Evolutionary conservation across 1,139 yeast genomes (phyloP).

Genomic region (Suhomyces coccinellae): DNA sequence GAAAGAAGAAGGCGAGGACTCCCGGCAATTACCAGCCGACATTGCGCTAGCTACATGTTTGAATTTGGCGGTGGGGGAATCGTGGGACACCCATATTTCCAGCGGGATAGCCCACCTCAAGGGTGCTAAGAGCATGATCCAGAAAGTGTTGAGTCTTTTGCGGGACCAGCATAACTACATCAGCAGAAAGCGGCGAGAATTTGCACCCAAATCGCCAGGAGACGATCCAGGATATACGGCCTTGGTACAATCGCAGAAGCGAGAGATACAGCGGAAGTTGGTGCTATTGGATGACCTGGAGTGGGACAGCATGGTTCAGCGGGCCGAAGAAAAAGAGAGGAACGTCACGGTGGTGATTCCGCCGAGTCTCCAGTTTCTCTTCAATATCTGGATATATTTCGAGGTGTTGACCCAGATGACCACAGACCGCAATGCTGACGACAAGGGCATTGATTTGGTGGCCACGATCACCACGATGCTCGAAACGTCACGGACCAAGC

Average conservation of each 20-base stretch:
- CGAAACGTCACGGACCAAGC: slow-evolving; percentile 20
- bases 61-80: slow-evolving; percentile 62
- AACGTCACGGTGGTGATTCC: slow-evolving; percentile 30
- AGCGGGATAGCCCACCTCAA: slow-evolving; percentile 68
- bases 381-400: slow-evolving; percentile 65
- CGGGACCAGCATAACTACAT: slow-evolving; percentile 26
- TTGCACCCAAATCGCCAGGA: slow-evolving; percentile 14
- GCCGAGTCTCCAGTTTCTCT: slow-evolving; percentile 51
- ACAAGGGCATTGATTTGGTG: slow-evolving; percentile 44
- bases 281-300: slow-evolving; percentile 37
- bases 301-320: slow-evolving; percentile 33
- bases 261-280: slow-evolving; percentile 26
- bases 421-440: slow-evolving; percentile 48
- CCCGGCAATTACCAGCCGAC: slow-evolving; percentile 53
- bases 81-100: slow-evolving; percentile 67
- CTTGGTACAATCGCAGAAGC: slow-evolving; percentile 15
- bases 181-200: slow-evolving; percentile 16
- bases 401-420: slow-evolving; percentile 69
- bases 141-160: slow-evolving; percentile 40
- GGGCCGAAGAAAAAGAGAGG: slow-evolving; percentile 8
- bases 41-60: slow-evolving; percentile 66
- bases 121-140: slow-evolving; percentile 66
- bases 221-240: slow-evolving; percentile 16
- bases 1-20: slow-evolving; percentile 14
- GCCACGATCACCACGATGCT: slow-evolving; percentile 40